Percentiles rank a stretch among this genome's conserved stretches.
phyloP scores from a whole-genome alignment of 345 rosid species.

The Boechera divaricarpa region DNA sequence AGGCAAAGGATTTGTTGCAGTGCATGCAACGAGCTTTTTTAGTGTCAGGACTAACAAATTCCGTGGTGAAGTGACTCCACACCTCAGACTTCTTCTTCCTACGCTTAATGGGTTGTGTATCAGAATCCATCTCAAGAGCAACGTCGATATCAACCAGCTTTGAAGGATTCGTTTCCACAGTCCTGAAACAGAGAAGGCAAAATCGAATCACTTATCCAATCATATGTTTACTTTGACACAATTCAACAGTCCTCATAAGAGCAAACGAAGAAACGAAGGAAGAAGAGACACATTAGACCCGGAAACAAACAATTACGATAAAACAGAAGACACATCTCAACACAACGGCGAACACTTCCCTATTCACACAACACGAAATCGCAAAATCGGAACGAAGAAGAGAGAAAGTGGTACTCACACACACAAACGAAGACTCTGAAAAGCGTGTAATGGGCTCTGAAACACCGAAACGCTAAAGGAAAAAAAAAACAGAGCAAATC shows the following conservation, averaged over 20 bases:
- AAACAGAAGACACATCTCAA: background rate
- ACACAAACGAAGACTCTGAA: slow-evolving; percentile 22
- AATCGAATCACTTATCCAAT: slow-evolving; percentile 10
- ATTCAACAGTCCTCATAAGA: background rate
- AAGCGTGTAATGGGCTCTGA: slow-evolving; percentile 40
- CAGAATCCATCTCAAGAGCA: slow-evolving; percentile 40
- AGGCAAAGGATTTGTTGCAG: slow-evolving; percentile 83
- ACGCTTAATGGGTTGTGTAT: slow-evolving; percentile 59
- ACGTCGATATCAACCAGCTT: slow-evolving; percentile 5
- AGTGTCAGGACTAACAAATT: slow-evolving; percentile 60
- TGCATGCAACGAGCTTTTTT: slow-evolving; percentile 80
- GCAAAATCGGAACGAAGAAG: slow-evolving; percentile 9
- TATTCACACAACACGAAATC: background rate
- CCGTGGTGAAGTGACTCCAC: slow-evolving; percentile 89
- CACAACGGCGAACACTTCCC: background rate
- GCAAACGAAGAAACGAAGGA: background rate
- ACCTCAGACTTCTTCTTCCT: slow-evolving; percentile 92
- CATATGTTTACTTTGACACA: background rate
- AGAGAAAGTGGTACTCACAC: slow-evolving; percentile 28
- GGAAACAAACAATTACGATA: background rate
- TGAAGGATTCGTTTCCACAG: slow-evolving; percentile 28
- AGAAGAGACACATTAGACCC: slow-evolving; percentile 5
- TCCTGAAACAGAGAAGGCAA: slow-evolving; percentile 18
- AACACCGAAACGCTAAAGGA: slow-evolving; percentile 1
- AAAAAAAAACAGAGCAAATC: background rate